Base-by-base conservation (phyloP, 202 grass and related monocot species). In the Musa balbisiana region DNA sequence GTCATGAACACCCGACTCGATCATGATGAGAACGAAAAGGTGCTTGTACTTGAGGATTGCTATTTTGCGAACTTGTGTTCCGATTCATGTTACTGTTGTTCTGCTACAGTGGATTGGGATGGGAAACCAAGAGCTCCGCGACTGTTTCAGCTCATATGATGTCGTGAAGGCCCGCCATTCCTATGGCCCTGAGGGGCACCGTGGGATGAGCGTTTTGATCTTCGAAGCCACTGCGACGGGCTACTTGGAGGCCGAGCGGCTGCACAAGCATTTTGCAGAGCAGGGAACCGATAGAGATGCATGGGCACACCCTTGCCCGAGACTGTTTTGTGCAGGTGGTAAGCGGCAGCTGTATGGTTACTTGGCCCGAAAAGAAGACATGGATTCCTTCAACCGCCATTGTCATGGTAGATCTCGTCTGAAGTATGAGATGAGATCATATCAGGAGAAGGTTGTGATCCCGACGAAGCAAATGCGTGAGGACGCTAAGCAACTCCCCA, bases 61-160 rank as follows among this genome's bases (percentile, higher is more conserved):
- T 27, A 27, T 27, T 27, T 2, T 62, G 19, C 59, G 10, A 62
- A 62, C n/a, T 62, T 23, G 59, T 21, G n/a, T 21, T 62, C n/a
- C 10, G 17, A 9, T 62, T n/a, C 19, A 20, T 21, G 21, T 8
- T 9, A 62, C 21, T 9, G 0, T 21, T 64, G 20, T 64, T 10
- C 0, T 21, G 55, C 20, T 80, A 17, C 67, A 99, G 91, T 86
- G 82, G 87, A 82, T 79, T 83, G 95, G 95, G 49, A 94, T 94
- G 91, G 95, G 91, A 80, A 99, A 92, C 77, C 95, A 94, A 85
- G 95, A 99, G 72, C 86, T 99, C 9, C 75, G 94, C 0, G 95
- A 92, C 5, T 99, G 94, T 74, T 99, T 99, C 33, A 76, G 59
- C 68, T 25, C 81, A 23, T 99, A 99, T 89, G 83, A 79, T 76